Conservation (phyloP, 345 rosid species). For the Citrus reticulata region DNA sequence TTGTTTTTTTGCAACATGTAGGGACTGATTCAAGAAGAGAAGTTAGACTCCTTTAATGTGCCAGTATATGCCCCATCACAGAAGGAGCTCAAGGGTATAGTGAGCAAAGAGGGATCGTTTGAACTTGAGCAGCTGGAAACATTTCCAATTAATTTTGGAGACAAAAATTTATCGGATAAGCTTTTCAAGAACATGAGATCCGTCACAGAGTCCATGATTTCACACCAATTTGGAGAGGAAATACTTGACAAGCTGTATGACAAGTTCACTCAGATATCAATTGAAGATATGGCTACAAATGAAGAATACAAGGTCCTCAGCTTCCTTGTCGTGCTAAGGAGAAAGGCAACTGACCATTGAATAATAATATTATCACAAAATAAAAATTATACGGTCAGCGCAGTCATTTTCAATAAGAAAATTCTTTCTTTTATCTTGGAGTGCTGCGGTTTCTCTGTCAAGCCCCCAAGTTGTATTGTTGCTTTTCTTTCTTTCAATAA, state of each 20-base stretch:
- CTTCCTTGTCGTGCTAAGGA: slow-evolving; percentile 6
- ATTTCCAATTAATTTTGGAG: background rate
- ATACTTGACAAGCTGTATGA: slow-evolving; percentile 18
- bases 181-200: background rate
- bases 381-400: no score
- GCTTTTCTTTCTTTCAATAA: no score
- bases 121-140: no score
- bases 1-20: background rate
- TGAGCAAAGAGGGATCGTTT: no score
- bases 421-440: no score
- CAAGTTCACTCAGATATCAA: background rate
- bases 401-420: no score
- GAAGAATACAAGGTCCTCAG: background rate
- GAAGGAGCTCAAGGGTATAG: background rate
- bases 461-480: no score
- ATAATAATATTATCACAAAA: no score
- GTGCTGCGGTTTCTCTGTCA: no score
- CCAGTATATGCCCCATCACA: slow-evolving; percentile 12
- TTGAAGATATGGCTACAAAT: background rate
- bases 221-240: slow-evolving; percentile 16
- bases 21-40: slow-evolving; percentile 21
- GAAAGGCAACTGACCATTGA: background rate
- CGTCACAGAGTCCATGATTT: slow-evolving; percentile 15
- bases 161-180: background rate
- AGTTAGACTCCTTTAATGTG: slow-evolving; percentile 18